phyloP scores from a whole-genome alignment of 768 basidiomycete genomes.

The Boletus rubroflammeus region DNA sequence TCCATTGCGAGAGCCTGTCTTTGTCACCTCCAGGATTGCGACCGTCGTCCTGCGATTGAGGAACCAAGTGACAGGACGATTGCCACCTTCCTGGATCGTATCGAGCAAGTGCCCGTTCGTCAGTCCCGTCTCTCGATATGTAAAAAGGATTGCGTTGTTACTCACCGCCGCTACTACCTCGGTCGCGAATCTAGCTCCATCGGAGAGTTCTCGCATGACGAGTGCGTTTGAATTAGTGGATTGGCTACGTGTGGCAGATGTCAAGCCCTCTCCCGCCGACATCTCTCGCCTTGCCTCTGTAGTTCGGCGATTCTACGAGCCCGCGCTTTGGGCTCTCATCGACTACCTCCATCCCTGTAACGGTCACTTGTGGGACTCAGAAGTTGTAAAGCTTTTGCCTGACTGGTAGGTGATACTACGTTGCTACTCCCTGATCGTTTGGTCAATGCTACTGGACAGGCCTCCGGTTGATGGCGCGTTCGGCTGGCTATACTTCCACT shows the following conservation, averaged over 20 bases:
- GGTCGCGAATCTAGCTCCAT: conserved; percentile 34
- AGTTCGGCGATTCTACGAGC: conserved; percentile 40
- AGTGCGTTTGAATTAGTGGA: conserved; percentile 60
- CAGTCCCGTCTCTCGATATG: conserved; percentile 23
- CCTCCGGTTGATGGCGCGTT: conserved; percentile 30
- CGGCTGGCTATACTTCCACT: conserved; percentile 44
- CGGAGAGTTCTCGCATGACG: conserved; percentile 31
- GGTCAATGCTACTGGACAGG: conserved; percentile 6
- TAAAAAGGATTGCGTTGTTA: neutral
- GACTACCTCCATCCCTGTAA: conserved; percentile 43
- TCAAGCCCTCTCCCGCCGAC: conserved; percentile 33
- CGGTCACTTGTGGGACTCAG: conserved; percentile 40
- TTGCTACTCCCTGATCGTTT: neutral
- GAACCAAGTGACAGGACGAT: conserved; percentile 20
- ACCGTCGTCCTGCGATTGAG: neutral
- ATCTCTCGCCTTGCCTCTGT: conserved; percentile 39
- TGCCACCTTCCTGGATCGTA: conserved; percentile 41
- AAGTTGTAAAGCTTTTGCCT: conserved; percentile 10
- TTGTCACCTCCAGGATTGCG: conserved; percentile 23
- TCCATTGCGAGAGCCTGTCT: conserved; percentile 39
- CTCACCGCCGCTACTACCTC: neutral
- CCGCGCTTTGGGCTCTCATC: conserved; percentile 41
- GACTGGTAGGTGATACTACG: conserved; percentile 26
- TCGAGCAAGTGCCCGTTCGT: conserved; percentile 48
- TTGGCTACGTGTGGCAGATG: conserved; percentile 50